These are phyloP conservation scores for Penicillium argentinense DNA, from an alignment of 495 filamentous ascomycete species.

Conservation along the genomic window DNA sequence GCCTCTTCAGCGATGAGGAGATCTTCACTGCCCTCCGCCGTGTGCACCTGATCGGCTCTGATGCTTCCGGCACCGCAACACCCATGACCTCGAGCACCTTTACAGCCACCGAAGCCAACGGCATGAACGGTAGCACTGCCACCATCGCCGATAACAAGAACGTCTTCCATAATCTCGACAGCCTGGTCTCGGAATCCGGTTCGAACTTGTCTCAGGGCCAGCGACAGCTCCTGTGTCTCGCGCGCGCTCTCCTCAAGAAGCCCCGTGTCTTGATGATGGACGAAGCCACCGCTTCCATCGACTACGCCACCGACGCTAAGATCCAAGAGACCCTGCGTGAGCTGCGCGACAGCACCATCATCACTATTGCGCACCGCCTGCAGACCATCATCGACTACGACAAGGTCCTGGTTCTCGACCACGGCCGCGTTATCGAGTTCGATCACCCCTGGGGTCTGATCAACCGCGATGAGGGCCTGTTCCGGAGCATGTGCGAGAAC, in stretches of 20 bases:
- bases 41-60: conserved; percentile 82
- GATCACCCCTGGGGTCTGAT: conserved; percentile 83
- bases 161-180: conserved; percentile 84
- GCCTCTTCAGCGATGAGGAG: conserved; percentile 84
- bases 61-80: conserved; percentile 47
- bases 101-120: conserved; percentile 36
- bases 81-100: conserved; percentile 40
- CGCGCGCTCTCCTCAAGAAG: conserved; percentile 86
- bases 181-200: conserved; percentile 85
- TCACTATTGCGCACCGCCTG: conserved; percentile 96
- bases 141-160: conserved; percentile 76
- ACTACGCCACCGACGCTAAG: conserved; percentile 92
- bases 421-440: conserved; percentile 83
- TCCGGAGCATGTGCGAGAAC: conserved; percentile 92
- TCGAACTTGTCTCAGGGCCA: conserved; percentile 97
- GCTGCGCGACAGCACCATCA: conserved; percentile 81
- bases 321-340: conserved; percentile 95
- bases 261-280: conserved; percentile 97
- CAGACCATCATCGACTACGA: conserved; percentile 98
- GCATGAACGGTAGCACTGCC: conserved; percentile 35
- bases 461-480: conserved; percentile 63
- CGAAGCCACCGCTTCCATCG: conserved; percentile 97
- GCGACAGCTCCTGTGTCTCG: conserved; percentile 91
- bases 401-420: conserved; percentile 95
- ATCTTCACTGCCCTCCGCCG: conserved; percentile 84